Percentiles rank a stretch among this genome's conserved stretches.
These are phyloP conservation scores for Blastomyces emzantsi DNA, from an alignment of 2,329 filamentous ascomycete genomes.

Conservation along the genomic window DNA sequence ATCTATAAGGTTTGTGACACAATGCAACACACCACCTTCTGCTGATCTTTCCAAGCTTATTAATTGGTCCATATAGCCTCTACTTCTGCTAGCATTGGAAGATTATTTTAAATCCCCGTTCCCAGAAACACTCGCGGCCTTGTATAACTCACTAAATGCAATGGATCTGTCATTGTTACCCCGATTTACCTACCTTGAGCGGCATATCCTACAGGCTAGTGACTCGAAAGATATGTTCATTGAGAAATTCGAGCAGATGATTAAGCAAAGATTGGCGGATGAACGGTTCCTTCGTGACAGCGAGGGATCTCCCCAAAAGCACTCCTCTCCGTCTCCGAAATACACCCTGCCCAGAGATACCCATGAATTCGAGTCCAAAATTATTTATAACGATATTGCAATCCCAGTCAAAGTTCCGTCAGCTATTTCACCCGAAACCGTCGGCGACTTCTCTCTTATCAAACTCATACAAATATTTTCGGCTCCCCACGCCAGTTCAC, in stretches of 20 bases:
- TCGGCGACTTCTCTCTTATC: slow-evolving; percentile 94
- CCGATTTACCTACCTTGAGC: slow-evolving; percentile 70
- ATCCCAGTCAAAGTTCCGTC: slow-evolving; percentile 96
- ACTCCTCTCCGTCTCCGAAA: slow-evolving; percentile 41
- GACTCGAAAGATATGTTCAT: slow-evolving; percentile 95
- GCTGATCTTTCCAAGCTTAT: neutral
- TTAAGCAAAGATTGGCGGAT: slow-evolving; percentile 67
- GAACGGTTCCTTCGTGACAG: slow-evolving; percentile 37
- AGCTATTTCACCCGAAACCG: slow-evolving; percentile 86
- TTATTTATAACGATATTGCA: slow-evolving; percentile 92
- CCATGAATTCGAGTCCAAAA: slow-evolving; percentile 92
- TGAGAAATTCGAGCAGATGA: slow-evolving; percentile 95
- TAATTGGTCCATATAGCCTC: slow-evolving; percentile 49
- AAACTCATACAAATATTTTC: slow-evolving; percentile 96
- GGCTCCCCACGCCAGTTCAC: slow-evolving; percentile 67
- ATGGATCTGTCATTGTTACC: slow-evolving; percentile 98
- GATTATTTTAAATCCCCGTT: slow-evolving; percentile 94
- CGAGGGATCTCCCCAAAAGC: slow-evolving; percentile 38
- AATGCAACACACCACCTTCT: neutral
- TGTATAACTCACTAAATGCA: slow-evolving; percentile 87
- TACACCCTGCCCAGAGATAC: slow-evolving; percentile 85
- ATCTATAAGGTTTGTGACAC: slow-evolving; percentile 73
- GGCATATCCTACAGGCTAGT: slow-evolving; percentile 75
- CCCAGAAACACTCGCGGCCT: slow-evolving; percentile 73
- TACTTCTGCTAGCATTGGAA: slow-evolving; percentile 81